phyloP scores from a whole-genome alignment of 306 rosid species.

The Sicyos baderoa region DNA sequence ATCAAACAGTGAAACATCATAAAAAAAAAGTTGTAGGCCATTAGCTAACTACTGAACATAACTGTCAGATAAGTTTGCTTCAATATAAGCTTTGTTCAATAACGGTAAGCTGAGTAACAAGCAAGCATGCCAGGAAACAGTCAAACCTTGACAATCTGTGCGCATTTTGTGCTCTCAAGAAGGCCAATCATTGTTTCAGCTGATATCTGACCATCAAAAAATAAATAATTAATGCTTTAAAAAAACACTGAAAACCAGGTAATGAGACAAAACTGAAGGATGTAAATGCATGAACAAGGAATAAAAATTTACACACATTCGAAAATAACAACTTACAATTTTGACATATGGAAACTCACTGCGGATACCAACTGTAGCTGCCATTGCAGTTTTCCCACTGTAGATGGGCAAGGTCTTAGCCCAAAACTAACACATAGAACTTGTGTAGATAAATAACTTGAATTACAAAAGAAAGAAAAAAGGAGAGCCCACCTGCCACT shows the following conservation, averaged over 20 bases:
- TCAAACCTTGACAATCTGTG: slow-evolving; percentile 87
- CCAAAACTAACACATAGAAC: slow-evolving; percentile 20
- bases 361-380: slow-evolving; percentile 93
- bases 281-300: slow-evolving; percentile 19
- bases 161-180: slow-evolving; percentile 88
- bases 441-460: not conserved
- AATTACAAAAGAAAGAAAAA: not conserved
- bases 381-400: slow-evolving; percentile 93
- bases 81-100: not conserved
- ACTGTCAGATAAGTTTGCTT: slow-evolving; percentile 4
- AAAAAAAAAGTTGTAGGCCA: not conserved
- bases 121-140: slow-evolving; percentile 25
- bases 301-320: slow-evolving; percentile 1
- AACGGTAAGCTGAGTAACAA: not conserved
- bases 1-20: slow-evolving; percentile 19
- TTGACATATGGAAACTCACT: slow-evolving; percentile 96
- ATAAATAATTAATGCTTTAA: not conserved
- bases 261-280: not conserved
- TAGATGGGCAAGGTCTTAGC: slow-evolving; percentile 25
- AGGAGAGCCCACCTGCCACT: slow-evolving; percentile 19
- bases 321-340: slow-evolving; percentile 58
- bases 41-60: not conserved
- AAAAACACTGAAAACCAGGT: not conserved
- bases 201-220: slow-evolving; percentile 52
- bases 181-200: slow-evolving; percentile 94